Evolutionary conservation across 169 alveolate species (phyloP).

Genomic region (Cytauxzoon felis): DNA sequence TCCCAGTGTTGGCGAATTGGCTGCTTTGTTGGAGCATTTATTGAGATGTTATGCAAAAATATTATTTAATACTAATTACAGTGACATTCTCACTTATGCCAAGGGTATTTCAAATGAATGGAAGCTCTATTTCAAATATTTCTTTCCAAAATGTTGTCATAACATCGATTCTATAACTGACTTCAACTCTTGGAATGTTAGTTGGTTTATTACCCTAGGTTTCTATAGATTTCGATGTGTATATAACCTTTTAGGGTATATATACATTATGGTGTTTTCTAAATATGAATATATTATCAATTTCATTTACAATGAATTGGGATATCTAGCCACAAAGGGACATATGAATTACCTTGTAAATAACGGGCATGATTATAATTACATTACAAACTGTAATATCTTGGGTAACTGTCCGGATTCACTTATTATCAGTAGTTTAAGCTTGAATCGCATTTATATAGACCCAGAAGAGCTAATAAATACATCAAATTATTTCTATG

Average conservation of each 20-base stretch:
- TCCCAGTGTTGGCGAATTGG: conserved; percentile 52
- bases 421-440: conserved; percentile 8
- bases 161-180: conserved; percentile 30
- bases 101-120: conserved; percentile 24
- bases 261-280: conserved; percentile 15
- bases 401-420: conserved; percentile 12
- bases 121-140: conserved; percentile 51
- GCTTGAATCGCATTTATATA: conserved; percentile 35
- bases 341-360: conserved; percentile 20
- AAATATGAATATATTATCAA: conserved; percentile 36
- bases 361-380: neutral
- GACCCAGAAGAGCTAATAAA: conserved; percentile 53
- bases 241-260: conserved; percentile 22
- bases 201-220: conserved; percentile 57
- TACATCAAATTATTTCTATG: conserved; percentile 48
- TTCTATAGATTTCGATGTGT: conserved; percentile 65
- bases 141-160: conserved; percentile 44
- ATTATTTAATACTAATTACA: conserved; percentile 12
- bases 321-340: conserved; percentile 54
- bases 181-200: conserved; percentile 30
- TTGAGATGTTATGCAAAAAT: conserved; percentile 23
- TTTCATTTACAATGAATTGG: conserved; percentile 53
- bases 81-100: conserved; percentile 23
- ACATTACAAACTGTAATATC: neutral
- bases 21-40: conserved; percentile 45